phyloP scores from a whole-genome alignment of 805 yeast species.

The Candida michaelii region DNA sequence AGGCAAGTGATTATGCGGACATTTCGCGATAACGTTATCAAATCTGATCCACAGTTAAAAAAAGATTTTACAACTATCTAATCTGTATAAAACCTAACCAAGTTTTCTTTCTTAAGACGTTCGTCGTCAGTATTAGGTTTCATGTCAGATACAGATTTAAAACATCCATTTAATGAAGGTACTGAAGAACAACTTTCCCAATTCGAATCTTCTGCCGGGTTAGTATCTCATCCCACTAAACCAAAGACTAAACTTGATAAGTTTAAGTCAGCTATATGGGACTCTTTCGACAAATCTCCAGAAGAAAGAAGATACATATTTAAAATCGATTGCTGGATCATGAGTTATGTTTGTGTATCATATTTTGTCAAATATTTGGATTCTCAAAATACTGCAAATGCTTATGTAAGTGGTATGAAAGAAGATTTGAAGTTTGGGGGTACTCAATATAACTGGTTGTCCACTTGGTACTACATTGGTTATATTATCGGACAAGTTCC shows the following conservation, averaged over 20 bases:
- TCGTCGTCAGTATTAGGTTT: not conserved
- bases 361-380: conserved; percentile 14
- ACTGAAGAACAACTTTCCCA: not conserved
- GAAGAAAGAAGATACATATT: conserved; percentile 28
- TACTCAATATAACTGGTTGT: conserved; percentile 24
- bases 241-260: not conserved
- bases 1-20: not conserved
- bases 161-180: not conserved
- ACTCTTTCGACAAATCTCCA: conserved; percentile 19
- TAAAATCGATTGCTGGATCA: conserved; percentile 27
- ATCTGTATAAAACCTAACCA: not conserved
- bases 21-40: not conserved
- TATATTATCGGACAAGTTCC: conserved; percentile 26
- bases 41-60: not conserved
- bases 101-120: not conserved
- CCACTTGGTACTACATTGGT: conserved; percentile 19
- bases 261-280: conserved; percentile 1
- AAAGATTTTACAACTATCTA: not conserved
- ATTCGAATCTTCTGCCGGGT: not conserved
- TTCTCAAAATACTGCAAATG: conserved; percentile 18
- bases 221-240: not conserved
- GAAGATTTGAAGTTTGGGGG: conserved; percentile 20
- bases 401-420: conserved; percentile 28
- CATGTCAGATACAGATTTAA: not conserved
- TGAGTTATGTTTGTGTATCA: conserved; percentile 11